These are phyloP conservation scores for Malania oleifera DNA, from an alignment of 164 flowering plant species.

Conservation along the genomic window DNA sequence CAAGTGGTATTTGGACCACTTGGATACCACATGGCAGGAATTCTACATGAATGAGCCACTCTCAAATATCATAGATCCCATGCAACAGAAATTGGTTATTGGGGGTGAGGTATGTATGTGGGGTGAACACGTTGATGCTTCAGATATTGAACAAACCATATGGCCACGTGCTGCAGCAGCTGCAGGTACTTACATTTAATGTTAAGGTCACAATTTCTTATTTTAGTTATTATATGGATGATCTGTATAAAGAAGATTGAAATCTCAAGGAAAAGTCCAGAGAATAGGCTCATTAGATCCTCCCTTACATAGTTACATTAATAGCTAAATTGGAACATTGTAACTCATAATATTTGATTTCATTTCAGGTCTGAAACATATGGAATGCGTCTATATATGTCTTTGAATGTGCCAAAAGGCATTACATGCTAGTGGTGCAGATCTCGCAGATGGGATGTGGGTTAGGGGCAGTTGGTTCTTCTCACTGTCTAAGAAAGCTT, in stretches of 20 bases:
- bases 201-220: not conserved
- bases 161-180: slow-evolving; percentile 99
- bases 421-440: no score
- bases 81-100: slow-evolving; percentile 55
- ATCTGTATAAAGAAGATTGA: not conserved
- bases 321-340: no score
- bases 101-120: slow-evolving; percentile 95
- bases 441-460: no score
- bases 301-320: no score
- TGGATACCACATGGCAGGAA: slow-evolving; percentile 59
- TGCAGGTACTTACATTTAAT: slow-evolving; percentile 53
- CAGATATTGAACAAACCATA: slow-evolving; percentile 78
- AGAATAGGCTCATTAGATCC: no score
- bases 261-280: not conserved
- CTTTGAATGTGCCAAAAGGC: no score
- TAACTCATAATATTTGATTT: no score
- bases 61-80: slow-evolving; percentile 46
- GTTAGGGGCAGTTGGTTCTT: no score
- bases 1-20: slow-evolving; percentile 78
- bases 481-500: no score
- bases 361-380: no score
- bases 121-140: slow-evolving; percentile 74
- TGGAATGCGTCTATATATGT: no score
- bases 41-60: slow-evolving; percentile 77
- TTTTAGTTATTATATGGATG: no score